Conservation (phyloP, 2,329 filamentous ascomycete species). For the Didymosphaeria variabile region DNA sequence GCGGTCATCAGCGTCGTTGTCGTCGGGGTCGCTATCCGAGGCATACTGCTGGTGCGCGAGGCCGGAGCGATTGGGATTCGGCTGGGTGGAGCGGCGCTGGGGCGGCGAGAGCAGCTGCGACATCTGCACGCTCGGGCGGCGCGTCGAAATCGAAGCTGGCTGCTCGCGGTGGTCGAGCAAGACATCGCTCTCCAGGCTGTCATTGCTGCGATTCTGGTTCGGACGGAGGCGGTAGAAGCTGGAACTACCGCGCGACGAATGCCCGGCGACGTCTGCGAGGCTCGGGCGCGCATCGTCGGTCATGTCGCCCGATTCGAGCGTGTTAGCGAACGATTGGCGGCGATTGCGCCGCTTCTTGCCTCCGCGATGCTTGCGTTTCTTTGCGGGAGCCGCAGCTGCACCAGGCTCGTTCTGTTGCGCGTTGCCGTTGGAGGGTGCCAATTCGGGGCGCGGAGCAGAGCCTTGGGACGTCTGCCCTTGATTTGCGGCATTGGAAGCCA, state of each 20-base stretch:
- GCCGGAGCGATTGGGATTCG: slow-evolving; percentile 31
- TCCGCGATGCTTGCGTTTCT: slow-evolving; percentile 78
- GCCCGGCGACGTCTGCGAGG: slow-evolving; percentile 48
- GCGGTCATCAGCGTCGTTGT: slow-evolving; percentile 58
- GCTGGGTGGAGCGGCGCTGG: slow-evolving; percentile 26
- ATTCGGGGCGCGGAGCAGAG: background rate
- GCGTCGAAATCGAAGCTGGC: slow-evolving; percentile 46
- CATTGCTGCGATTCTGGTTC: slow-evolving; percentile 77
- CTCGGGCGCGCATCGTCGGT: slow-evolving; percentile 62
- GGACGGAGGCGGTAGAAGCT: slow-evolving; percentile 64
- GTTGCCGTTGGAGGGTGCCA: background rate
- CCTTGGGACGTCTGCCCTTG: background rate
- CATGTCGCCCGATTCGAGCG: slow-evolving; percentile 65
- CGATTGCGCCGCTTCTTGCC: slow-evolving; percentile 80
- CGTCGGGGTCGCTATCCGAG: slow-evolving; percentile 60
- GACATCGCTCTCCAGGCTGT: slow-evolving; percentile 88
- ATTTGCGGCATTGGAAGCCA: slow-evolving; percentile 11
- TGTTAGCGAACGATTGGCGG: slow-evolving; percentile 80
- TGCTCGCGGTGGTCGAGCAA: slow-evolving; percentile 83
- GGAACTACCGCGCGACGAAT: slow-evolving; percentile 49
- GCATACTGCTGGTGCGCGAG: slow-evolving; percentile 40
- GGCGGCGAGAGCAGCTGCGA: slow-evolving; percentile 38
- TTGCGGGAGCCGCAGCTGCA: slow-evolving; percentile 42
- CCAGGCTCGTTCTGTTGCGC: slow-evolving; percentile 1
- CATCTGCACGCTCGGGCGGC: slow-evolving; percentile 56